A percentile compares a stretch with the other conserved stretches of the same genome.
Evolutionary conservation across 78 protist species (phyloP).

Genomic region (Trichosphaerium sp.): DNA sequence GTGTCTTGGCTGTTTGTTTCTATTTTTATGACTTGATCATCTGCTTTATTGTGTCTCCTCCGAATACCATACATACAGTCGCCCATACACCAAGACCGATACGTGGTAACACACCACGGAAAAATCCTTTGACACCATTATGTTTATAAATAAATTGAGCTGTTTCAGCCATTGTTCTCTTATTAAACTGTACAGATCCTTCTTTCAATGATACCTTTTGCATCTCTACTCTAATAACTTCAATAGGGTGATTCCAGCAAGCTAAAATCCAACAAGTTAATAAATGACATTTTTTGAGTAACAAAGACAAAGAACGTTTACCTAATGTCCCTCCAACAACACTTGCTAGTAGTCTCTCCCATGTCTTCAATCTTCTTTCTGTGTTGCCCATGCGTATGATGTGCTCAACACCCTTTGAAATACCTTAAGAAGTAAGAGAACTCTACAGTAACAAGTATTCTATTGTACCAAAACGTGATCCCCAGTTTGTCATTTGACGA

Average conservation of each 20-base stretch:
- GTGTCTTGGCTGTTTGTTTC: no score
- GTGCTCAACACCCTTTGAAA: no score
- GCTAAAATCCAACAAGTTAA: no score
- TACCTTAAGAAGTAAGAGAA: no score
- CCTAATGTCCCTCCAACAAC: slow-evolving; percentile 13
- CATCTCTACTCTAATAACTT: slow-evolving; percentile 16
- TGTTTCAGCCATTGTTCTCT: not conserved
- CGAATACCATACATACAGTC: slow-evolving; percentile 9
- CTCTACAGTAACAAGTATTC: not conserved
- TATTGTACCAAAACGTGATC: slow-evolving; percentile 6
- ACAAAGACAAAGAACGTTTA: no score
- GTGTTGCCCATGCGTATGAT: not conserved
- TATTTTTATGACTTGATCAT: no score
- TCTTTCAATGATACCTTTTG: not conserved
- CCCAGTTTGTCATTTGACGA: slow-evolving; percentile 30
- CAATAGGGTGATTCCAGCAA: slow-evolving; percentile 1
- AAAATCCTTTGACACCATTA: slow-evolving; percentile 7
- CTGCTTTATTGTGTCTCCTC: slow-evolving; percentile 7
- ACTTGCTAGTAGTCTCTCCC: not conserved
- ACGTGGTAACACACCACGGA: slow-evolving; percentile 6
- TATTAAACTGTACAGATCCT: not conserved
- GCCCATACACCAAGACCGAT: slow-evolving; percentile 8
- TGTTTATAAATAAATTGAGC: not conserved
- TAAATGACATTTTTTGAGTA: not conserved
- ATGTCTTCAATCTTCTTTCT: not conserved